Evolutionary conservation across 306 rosid genomes (phyloP).

Genomic region (Gillenia trifoliata): DNA sequence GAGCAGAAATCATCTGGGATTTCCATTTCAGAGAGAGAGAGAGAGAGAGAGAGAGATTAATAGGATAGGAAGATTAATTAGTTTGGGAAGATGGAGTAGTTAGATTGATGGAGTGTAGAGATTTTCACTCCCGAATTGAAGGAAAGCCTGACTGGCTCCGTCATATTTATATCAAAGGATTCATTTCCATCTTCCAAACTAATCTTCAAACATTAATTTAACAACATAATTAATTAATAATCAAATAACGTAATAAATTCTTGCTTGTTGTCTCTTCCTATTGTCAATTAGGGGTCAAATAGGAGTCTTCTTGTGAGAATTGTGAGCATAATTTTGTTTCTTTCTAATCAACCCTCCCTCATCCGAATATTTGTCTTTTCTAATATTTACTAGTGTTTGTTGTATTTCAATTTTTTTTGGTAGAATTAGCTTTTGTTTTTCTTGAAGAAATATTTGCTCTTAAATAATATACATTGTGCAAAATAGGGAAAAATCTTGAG

Average conservation of each 20-base stretch:
- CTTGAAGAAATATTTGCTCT: background rate
- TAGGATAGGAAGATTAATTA: background rate
- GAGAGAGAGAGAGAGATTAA: background rate
- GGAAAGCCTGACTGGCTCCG: background rate
- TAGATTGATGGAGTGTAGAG: too few relatives aligned
- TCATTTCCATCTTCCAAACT: conserved; percentile 9
- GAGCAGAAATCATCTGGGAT: conserved; percentile 19
- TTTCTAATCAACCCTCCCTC: background rate
- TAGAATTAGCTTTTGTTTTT: background rate
- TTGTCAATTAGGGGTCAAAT: background rate
- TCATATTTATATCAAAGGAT: conserved; percentile 4
- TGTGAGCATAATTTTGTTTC: background rate
- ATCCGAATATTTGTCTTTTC: background rate
- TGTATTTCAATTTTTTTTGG: too few relatives aligned
- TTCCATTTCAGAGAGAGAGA: conserved; percentile 28
- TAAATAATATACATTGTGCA: too few relatives aligned
- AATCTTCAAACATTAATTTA: background rate
- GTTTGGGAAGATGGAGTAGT: conserved; percentile 2
- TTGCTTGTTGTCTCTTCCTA: background rate
- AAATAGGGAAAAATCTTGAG: too few relatives aligned
- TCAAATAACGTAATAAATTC: background rate
- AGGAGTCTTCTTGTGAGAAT: background rate
- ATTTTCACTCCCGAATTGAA: conserved; percentile 13
- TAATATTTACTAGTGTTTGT: background rate
- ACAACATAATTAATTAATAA: too few relatives aligned